Evolutionary conservation across 2,329 filamentous ascomycete species (phyloP), one percentile per base, ranked within the genome.

Genomic region (Calonectria hongkongensis): DNA sequence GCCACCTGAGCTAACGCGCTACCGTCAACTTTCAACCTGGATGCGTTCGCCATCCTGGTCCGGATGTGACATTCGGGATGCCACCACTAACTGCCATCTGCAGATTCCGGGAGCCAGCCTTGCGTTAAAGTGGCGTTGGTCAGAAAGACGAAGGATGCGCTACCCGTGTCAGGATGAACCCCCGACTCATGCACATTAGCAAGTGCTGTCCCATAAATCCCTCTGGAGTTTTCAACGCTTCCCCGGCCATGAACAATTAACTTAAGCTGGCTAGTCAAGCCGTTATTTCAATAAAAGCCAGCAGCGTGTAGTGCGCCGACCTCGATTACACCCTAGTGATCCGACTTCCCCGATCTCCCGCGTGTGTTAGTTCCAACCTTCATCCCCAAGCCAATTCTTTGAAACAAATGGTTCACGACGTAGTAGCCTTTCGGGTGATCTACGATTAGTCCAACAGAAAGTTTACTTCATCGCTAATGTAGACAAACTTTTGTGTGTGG

Each of bases 1-100:
- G 36, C 41, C 54, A 60, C 54, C 54, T 60, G 54, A 60, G 54
- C 54, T 41, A 60, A 58, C 54, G n/a, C n/a, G 18, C 9, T 21
- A 21, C 54, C 25, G 21, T 12, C 25, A 60, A 60, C 54, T 21
- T 27, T 3, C 33, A 18, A 27, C 15, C 12, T 13, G 13, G 33
- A 60, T 27, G 21, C 15, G 36, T 60, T 60, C 36, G 54, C 6
- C n/a, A 21, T 25, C 45, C 45, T 48, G 45, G n/a, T 12, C 25
- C 45, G n/a, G 45, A n/a, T 60, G 54, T 28, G 54, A 9, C 54
- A 15, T 15, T 41, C 36, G 21, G 54, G 21, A 27, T 16, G 36
- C 15, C 10, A 21, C 21, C 10, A 60, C 54, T n/a, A 33, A 16
- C 33, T 15, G 54, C 3, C 54, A 39, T 13, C 21, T 21, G 15